Percentiles rank a stretch among this genome's conserved stretches.
Evolutionary conservation across 2,329 filamentous ascomycete species (phyloP).

Genomic region (Cercospora sp.): DNA sequence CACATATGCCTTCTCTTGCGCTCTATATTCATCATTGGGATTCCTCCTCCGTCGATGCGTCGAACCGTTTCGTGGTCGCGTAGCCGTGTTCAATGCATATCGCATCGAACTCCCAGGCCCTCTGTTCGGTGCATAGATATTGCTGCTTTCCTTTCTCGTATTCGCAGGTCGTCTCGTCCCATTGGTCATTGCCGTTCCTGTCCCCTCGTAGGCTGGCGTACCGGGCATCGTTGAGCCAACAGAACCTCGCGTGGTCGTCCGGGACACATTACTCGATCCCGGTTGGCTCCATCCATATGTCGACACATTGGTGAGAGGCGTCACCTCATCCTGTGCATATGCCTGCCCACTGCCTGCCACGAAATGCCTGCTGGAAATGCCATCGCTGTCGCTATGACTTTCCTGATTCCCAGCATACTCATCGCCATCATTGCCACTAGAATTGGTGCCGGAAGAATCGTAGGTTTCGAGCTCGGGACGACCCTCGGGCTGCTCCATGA

Average conservation of each 20-base stretch:
- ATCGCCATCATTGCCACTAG: conserved; percentile 30
- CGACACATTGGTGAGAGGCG: conserved; percentile 34
- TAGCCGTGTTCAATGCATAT: conserved; percentile 41
- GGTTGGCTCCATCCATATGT: conserved; percentile 34
- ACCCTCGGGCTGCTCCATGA: conserved; percentile 37
- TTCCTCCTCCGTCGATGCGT: conserved; percentile 59
- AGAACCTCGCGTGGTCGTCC: conserved; percentile 21
- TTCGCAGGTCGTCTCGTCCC: conserved; percentile 41
- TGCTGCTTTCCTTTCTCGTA: conserved; percentile 49
- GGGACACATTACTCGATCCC: conserved; percentile 18
- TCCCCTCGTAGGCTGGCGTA: conserved; percentile 25
- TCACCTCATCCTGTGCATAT: conserved; percentile 25
- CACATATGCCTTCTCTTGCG: conserved; percentile 92
- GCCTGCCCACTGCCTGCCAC: conserved; percentile 22
- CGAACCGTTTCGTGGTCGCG: conserved; percentile 56
- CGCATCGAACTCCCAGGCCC: conserved; percentile 48
- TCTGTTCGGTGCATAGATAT: conserved; percentile 52
- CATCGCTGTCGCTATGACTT: conserved; percentile 33
- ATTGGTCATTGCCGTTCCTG: conserved; percentile 20
- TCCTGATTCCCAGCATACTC: conserved; percentile 27
- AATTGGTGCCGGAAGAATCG: conserved; percentile 36
- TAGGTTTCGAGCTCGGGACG: conserved; percentile 37
- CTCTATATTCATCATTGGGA: conserved; percentile 71
- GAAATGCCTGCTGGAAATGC: conserved; percentile 30
- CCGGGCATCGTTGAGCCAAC: conserved; percentile 10